Base-by-base conservation (phyloP, 371 early-diverging fungal species). In the Globomyces sp. region DNA sequence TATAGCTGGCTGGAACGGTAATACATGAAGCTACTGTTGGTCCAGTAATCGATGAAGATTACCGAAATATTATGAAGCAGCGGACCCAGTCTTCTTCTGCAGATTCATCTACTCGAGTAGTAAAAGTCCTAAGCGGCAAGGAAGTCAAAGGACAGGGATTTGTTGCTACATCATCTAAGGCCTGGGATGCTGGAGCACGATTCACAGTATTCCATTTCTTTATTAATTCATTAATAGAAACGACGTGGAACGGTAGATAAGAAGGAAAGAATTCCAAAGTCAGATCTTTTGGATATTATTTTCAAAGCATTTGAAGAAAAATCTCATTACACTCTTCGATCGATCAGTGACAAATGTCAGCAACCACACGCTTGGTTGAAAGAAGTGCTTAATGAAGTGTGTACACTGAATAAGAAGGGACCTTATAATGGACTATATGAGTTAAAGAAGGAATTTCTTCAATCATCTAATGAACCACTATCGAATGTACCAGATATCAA, bases 281-380 rank as follows among this genome's bases (percentile, higher is more conserved):
- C 90, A 76, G 90, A 91, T 49, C 86, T 96, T 57, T 85, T 91
- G 83, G 89, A 91, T 72, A 67, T 90, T 63, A 68, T 96, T 48
- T 95, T 96, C 78, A 74, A 75, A 51, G 87, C 87, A 10, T 96
- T 93, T 75, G 88, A 90, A 63, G 80, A 85, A 68, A 86, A 84
- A 61, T 85, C 86, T n/a, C 91, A 94, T 71, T 93, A 90, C 89
- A 85, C 86, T 13, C 87, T 95, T 72, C 92, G 90, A 77, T 92
- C 89, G 43, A 77, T 96, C 58, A 78, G 90, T 4, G 94, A 93
- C 63, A 82, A 86, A 45, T 92, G 90, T 9, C 79, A 87, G 60
- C 93, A 92, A 71, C 92, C 92, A 0, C 72, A 82, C 57, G 78
- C 87, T 36, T 96, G 88, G 69, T 78, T 96, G 48, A 93, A 91